Base-by-base conservation (phyloP, 2,329 filamentous ascomycete species). In the Pseudogymnoascus sp. region DNA sequence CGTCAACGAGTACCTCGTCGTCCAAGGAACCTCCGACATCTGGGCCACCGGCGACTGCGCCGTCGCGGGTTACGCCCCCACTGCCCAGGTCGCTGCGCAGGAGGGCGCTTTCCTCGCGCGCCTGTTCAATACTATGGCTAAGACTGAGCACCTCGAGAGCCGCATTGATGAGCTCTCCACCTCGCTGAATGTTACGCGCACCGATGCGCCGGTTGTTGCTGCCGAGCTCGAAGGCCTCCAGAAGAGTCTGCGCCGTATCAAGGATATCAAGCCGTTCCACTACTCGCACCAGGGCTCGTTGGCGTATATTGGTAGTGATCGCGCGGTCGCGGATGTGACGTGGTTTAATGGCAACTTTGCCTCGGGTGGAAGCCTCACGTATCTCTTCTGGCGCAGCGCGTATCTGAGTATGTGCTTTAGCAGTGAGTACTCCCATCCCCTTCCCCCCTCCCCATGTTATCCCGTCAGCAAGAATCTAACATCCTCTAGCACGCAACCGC, bases 321-420 rank as follows among this genome's bases (percentile, higher is more conserved):
- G 93, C 84, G 95, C 95, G 61, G 95, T 99, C 65, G 95, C 95
- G 67, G 95, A 99, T 79, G 92, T 99, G 73, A 90, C 87, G 75
- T 99, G 95, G 93, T 87, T 96, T 80, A 96, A 95, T 73, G 95
- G 95, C 70, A 99, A 98, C 81, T 85, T 99, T 72, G 93, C 95
- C 67, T 91, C 89, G 54, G 95, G 93, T 75, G 95, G 95, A 75
- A 91, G 89, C 73, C 81, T 98, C 79, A 99, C 95, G 64, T 99
- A 96, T 80, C 85, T 97, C 70, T 99, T 99, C 86, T 99, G 95
- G 95, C 86, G 93, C 76, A 96, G 90, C 75, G 95, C 93, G 63
- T 99, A 99, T 78, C 82, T 99, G 77, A 97, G 92, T 83, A 99
- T 99, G 95, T 97, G 93, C 86, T 99, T 99, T 79, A 98, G 93